Conservation (phyloP, 257 asterid species). For the Prunella vulgaris region DNA sequence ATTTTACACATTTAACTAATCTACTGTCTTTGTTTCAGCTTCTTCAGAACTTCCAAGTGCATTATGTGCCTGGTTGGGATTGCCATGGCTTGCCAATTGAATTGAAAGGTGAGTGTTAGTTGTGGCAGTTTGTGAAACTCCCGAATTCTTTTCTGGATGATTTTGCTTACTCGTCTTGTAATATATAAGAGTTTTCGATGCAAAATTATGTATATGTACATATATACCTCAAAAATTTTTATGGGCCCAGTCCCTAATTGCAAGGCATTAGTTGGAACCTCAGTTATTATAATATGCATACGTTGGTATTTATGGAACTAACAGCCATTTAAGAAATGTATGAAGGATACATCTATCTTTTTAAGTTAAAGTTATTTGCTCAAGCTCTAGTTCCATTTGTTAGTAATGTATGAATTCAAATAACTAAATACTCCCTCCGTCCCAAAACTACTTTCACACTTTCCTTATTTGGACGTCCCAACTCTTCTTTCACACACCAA, state of each 20-base stretch:
- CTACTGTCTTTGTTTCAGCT: slow-evolving; percentile 48
- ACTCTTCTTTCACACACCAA: too few species aligned
- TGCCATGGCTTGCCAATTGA: slow-evolving; percentile 99
- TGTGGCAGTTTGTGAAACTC: slow-evolving; percentile 15
- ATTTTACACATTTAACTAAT: slow-evolving; percentile 4
- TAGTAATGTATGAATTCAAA: slow-evolving; percentile 1
- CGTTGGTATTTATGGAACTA: not conserved
- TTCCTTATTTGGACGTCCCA: too few species aligned
- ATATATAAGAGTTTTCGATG: not conserved
- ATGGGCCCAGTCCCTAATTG: not conserved
- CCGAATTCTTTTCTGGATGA: slow-evolving; percentile 6
- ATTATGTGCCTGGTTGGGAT: slow-evolving; percentile 97
- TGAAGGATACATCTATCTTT: not conserved
- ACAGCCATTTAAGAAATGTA: not conserved
- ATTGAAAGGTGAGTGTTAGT: slow-evolving; percentile 73
- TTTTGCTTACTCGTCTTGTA: slow-evolving; percentile 2
- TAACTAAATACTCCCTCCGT: too few species aligned
- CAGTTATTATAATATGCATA: slow-evolving; percentile 6
- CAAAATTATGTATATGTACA: not conserved
- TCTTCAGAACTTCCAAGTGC: slow-evolving; percentile 86
- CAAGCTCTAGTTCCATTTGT: not conserved
- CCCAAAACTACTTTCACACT: too few species aligned
- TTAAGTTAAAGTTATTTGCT: not conserved
- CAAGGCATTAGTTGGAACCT: not conserved
- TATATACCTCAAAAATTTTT: slow-evolving; percentile 4